phyloP scores from a whole-genome alignment of 495 filamentous ascomycete genomes.

The Staphylotrichum longicolle region DNA sequence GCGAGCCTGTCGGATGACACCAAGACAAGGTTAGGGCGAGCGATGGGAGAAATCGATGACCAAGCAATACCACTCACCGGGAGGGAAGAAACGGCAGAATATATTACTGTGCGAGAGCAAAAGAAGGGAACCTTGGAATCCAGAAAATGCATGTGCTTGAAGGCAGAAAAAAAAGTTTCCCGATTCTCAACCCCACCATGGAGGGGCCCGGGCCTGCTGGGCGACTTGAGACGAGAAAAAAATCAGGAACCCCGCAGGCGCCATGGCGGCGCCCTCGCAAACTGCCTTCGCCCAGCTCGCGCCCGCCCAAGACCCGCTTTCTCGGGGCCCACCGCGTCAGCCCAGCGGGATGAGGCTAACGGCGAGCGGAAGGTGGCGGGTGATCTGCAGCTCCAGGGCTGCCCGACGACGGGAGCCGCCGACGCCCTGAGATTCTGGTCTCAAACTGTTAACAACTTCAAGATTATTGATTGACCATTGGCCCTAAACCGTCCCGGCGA shows the following conservation, averaged over 20 bases:
- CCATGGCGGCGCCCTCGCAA: too few species aligned
- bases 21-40: not conserved
- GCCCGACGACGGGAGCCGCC: slow-evolving; percentile 9
- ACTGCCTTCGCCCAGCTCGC: too few species aligned
- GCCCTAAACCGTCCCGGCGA: too few species aligned
- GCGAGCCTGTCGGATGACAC: not conserved
- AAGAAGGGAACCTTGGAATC: not conserved
- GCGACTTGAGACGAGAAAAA: slow-evolving; percentile 7
- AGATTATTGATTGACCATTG: too few species aligned
- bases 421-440: slow-evolving; percentile 33
- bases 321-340: not conserved
- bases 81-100: not conserved
- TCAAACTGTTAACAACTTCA: too few species aligned
- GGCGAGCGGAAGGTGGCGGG: slow-evolving; percentile 12
- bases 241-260: slow-evolving; percentile 17
- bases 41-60: not conserved
- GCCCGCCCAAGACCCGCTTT: not conserved
- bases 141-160: not conserved
- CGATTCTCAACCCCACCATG: slow-evolving; percentile 15
- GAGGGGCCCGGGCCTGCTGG: not conserved
- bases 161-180: slow-evolving; percentile 20
- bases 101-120: not conserved
- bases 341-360: slow-evolving; percentile 12
- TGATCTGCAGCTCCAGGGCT: not conserved
- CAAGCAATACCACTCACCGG: slow-evolving; percentile 1